Evolutionary conservation across 805 yeast genomes (phyloP).

Genomic region (Cyberlindnera xylosilytica): DNA sequence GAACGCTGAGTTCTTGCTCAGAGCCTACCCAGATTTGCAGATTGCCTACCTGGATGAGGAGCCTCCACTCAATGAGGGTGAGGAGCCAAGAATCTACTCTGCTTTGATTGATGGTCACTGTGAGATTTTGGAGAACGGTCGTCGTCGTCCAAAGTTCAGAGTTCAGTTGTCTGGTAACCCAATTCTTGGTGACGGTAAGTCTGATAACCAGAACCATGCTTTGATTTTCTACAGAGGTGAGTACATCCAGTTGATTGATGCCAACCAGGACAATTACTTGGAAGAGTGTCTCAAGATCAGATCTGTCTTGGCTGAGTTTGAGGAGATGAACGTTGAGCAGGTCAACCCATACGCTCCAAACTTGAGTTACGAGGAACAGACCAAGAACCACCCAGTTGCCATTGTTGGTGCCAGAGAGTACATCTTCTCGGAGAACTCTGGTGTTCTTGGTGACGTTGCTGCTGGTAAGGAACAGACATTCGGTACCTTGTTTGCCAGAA

Average conservation of each 20-base stretch:
- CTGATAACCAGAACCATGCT: conserved; percentile 84
- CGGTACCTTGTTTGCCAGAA: conserved; percentile 82
- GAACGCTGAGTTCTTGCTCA: conserved; percentile 74
- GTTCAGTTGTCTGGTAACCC: conserved; percentile 81
- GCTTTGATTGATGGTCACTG: conserved; percentile 81
- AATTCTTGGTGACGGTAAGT: conserved; percentile 84
- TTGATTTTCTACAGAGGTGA: conserved; percentile 81
- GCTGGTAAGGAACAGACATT: conserved; percentile 90
- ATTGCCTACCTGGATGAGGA: conserved; percentile 95
- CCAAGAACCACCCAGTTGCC: conserved; percentile 64
- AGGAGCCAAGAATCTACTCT: conserved; percentile 69
- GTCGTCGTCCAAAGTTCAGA: conserved; percentile 74
- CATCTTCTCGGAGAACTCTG: conserved; percentile 82
- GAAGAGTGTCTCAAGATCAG: conserved; percentile 84
- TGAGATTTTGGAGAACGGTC: conserved; percentile 66
- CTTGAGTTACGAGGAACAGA: conserved; percentile 54
- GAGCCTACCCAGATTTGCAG: conserved; percentile 82
- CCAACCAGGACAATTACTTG: conserved; percentile 81
- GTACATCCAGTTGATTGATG: conserved; percentile 79
- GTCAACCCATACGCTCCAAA: conserved; percentile 77
- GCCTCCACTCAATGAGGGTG: conserved; percentile 69
- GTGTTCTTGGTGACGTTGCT: conserved; percentile 84
- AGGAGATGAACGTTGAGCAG: conserved; percentile 71
- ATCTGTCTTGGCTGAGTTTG: conserved; percentile 73
- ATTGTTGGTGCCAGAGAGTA: conserved; percentile 87